Conservation (phyloP, 1,139 yeast genomes). For the Zygosaccharomyces sapae region DNA sequence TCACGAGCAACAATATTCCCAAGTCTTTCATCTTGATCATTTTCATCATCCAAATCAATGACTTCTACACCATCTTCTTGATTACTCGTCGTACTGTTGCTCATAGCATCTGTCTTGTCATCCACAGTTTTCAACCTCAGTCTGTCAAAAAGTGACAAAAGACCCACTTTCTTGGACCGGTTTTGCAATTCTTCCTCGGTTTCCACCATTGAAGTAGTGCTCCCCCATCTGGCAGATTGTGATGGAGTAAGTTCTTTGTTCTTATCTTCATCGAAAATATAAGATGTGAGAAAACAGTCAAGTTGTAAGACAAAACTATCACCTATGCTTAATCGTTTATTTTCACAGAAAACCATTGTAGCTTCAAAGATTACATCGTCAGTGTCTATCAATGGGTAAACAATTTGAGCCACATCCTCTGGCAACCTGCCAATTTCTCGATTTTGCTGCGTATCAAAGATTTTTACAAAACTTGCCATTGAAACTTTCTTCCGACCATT, state of each 20-base stretch:
- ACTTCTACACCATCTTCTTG: slow-evolving; percentile 32
- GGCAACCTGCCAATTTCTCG: slow-evolving; percentile 77
- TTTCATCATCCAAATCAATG: slow-evolving; percentile 30
- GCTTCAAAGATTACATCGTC: slow-evolving; percentile 54
- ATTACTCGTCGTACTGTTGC: slow-evolving; percentile 12
- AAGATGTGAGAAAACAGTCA: slow-evolving; percentile 53
- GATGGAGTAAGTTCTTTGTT: slow-evolving; percentile 5
- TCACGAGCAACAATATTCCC: slow-evolving; percentile 4
- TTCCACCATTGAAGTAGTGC: slow-evolving; percentile 37
- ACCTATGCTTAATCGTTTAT: slow-evolving; percentile 59
- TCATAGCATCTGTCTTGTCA: slow-evolving; percentile 19
- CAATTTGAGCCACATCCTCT: slow-evolving; percentile 63
- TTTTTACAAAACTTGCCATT: slow-evolving; percentile 27
- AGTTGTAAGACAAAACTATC: slow-evolving; percentile 63
- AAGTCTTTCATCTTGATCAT: slow-evolving; percentile 16
- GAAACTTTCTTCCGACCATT: slow-evolving; percentile 23
- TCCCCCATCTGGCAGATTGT: slow-evolving; percentile 15
- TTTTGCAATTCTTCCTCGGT: slow-evolving; percentile 52
- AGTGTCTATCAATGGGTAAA: slow-evolving; percentile 62
- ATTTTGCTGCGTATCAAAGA: slow-evolving; percentile 26
- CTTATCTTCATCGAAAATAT: slow-evolving; percentile 43
- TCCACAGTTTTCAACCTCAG: slow-evolving; percentile 39
- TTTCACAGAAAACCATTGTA: slow-evolving; percentile 55
- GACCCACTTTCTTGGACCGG: slow-evolving; percentile 54
- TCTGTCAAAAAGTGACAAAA: slow-evolving; percentile 53